These are phyloP conservation scores for Zalaria sp. DNA, from an alignment of 2,329 filamentous ascomycete species.

Conservation along the genomic window DNA sequence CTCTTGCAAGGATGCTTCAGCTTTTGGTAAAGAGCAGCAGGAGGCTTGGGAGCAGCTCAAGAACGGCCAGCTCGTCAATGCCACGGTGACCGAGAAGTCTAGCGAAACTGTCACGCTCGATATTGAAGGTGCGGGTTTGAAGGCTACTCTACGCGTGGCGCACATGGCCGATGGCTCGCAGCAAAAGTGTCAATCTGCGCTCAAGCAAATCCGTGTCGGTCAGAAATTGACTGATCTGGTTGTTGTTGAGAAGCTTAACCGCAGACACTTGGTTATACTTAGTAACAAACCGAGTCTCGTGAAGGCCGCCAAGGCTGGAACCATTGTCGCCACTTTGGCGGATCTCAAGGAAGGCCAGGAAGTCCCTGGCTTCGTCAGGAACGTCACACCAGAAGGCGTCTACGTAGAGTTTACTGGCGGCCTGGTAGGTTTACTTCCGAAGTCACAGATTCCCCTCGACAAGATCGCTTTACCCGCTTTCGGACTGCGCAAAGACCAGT, in stretches of 20 bases:
- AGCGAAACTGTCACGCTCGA: constrained; percentile 46
- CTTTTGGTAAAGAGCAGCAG: constrained; percentile 64
- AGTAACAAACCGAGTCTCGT: constrained; percentile 75
- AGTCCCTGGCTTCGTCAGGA: constrained; percentile 69
- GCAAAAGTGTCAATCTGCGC: constrained; percentile 60
- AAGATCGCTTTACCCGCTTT: constrained; percentile 56
- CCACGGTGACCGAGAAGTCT: constrained; percentile 42
- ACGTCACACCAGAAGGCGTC: constrained; percentile 65
- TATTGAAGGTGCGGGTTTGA: constrained; percentile 57
- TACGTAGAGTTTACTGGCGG: constrained; percentile 81
- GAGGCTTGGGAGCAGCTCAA: constrained; percentile 57
- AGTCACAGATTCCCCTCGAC: constrained; percentile 61
- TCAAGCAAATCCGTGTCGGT: constrained; percentile 73
- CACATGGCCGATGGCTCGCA: constrained; percentile 77
- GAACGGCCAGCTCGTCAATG: constrained; percentile 61
- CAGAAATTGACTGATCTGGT: constrained; percentile 72
- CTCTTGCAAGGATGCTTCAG: constrained; percentile 80
- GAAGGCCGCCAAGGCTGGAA: constrained; percentile 57
- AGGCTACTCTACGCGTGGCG: constrained; percentile 59
- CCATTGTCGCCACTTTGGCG: constrained; percentile 56
- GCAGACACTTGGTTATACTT: constrained; percentile 60
- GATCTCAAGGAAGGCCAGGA: constrained; percentile 55
- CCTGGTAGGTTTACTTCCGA: constrained; percentile 66
- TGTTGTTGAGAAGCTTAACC: constrained; percentile 72
- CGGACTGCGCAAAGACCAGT: constrained; percentile 63